These are phyloP conservation scores for Vitellaria paradoxa DNA, from an alignment of 179 eudicot species.

Conservation along the genomic window DNA sequence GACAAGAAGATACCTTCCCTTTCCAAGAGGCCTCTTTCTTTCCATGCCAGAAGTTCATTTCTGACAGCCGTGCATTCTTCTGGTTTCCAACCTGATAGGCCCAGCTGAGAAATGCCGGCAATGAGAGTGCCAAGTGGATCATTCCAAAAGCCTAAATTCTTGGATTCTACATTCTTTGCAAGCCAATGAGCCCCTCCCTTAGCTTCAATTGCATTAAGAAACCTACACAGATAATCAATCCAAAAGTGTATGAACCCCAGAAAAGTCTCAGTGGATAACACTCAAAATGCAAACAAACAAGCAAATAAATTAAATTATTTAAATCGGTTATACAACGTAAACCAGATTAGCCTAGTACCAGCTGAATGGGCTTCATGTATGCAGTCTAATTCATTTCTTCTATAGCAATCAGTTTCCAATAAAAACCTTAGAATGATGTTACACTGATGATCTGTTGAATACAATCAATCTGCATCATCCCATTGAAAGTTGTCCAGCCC, in stretches of 20 bases:
- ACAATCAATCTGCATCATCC: neutral
- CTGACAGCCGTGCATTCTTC: conserved; percentile 74
- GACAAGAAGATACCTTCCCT: conserved; percentile 59
- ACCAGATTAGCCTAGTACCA: neutral
- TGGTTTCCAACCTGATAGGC: conserved; percentile 83
- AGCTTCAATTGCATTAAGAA: conserved; percentile 75
- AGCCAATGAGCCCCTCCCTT: conserved; percentile 84
- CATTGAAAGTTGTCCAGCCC: neutral
- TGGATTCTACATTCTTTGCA: conserved; percentile 47
- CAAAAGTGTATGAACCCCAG: neutral
- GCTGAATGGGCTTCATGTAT: neutral
- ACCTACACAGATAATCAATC: conserved; percentile 36
- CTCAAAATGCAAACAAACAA: too few species aligned
- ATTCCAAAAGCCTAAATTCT: conserved; percentile 64
- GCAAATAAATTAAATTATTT: neutral
- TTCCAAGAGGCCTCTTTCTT: conserved; percentile 63
- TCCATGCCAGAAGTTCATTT: conserved; percentile 83
- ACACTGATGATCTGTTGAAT: neutral
- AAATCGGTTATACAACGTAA: neutral
- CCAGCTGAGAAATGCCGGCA: conserved; percentile 72
- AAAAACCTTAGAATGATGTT: neutral
- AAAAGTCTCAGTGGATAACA: neutral
- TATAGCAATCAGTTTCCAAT: neutral
- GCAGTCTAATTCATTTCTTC: neutral
- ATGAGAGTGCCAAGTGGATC: conserved; percentile 63